Base-by-base conservation (phyloP, 2,329 filamentous ascomycete genomes). In the Acrocalymma vagum region DNA sequence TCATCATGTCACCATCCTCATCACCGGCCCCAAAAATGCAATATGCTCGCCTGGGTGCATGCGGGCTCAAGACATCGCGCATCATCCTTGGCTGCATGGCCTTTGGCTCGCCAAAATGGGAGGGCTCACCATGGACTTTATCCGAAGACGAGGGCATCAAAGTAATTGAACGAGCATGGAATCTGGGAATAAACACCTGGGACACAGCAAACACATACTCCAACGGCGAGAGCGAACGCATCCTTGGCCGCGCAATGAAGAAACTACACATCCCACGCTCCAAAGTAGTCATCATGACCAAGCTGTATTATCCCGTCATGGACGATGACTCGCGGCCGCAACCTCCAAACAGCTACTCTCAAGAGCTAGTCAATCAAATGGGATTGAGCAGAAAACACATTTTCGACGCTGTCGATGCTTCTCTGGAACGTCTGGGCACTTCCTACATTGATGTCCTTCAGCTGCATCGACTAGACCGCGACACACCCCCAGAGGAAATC, bases 131-230 rank as follows among this genome's bases (percentile, higher is more conserved):
- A 14, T 66, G 62, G 63, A 50, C 55, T n/a, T 27, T 71, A 9
- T 54, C 60, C 2, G 69, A 74, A 40, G 60, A 67, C 10, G 61
- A 70, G n/a, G 61, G 65, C 1, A 45, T 76, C 4, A 50, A 61
- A 3, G 35, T 76, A 3, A 58, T 76, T 26, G 72, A 75, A 45
- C 53, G 58, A 5, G 71, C 72, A 2, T 76, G 64, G 21, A 70
- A 75, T 22, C 38, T 46, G 3, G 73, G 73, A 9, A 72, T 75
- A 40, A 75, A 73, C 43, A 75, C 72, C 0, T 76, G 71, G 67
- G 72, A 78, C 40, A 68, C 65, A 2, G 64, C 65, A 2, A 51
- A 63, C 33, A 43, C 33, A 4, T 58, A 68, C 33, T 60, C 54
- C 8, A 61, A 69, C 18, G 66, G 66, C 6, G 38, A 38, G 6